A percentile compares a stretch with the other conserved stretches of the same genome.
phyloP scores from a whole-genome alignment of 1,284 basidiomycete genomes.

The Puccinia hordei region DNA sequence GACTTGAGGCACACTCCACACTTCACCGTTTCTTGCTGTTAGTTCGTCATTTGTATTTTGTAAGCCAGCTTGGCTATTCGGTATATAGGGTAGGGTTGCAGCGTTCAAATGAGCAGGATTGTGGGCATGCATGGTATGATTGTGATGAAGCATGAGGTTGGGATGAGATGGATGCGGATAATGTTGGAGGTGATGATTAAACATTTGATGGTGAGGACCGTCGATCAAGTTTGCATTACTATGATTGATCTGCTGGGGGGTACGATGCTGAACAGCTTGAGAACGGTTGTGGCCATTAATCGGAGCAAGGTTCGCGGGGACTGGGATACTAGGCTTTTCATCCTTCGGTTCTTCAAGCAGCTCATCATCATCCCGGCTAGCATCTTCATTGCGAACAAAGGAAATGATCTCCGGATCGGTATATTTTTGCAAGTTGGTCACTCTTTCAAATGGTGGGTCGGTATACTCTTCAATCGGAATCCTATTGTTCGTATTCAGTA shows the following conservation, averaged over 20 bases:
- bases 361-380: slow-evolving; percentile 17
- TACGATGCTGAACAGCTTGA: slow-evolving; percentile 10
- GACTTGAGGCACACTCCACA: slow-evolving; percentile 30
- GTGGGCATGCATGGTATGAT: slow-evolving; percentile 26
- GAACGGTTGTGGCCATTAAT: slow-evolving; percentile 30
- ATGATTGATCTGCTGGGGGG: slow-evolving; percentile 12
- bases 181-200: slow-evolving; percentile 9
- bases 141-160: slow-evolving; percentile 14
- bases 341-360: slow-evolving; percentile 6
- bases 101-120: slow-evolving; percentile 10
- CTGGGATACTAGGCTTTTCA: slow-evolving; percentile 16
- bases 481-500: slow-evolving; percentile 24
- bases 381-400: slow-evolving; percentile 8
- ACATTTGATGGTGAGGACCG: slow-evolving; percentile 20
- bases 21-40: background rate
- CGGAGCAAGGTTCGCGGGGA: slow-evolving; percentile 19
- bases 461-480: slow-evolving; percentile 27
- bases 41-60: slow-evolving; percentile 1
- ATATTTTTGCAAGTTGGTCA: slow-evolving; percentile 20
- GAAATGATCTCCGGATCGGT: slow-evolving; percentile 25
- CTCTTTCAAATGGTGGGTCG: slow-evolving; percentile 26
- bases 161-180: slow-evolving; percentile 21
- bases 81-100: slow-evolving; percentile 8
- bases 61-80: slow-evolving; percentile 16
- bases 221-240: background rate